These are phyloP conservation scores for Uronychia binucleata DNA, from an alignment of 73 alveolate genomes.

Conservation along the genomic window DNA sequence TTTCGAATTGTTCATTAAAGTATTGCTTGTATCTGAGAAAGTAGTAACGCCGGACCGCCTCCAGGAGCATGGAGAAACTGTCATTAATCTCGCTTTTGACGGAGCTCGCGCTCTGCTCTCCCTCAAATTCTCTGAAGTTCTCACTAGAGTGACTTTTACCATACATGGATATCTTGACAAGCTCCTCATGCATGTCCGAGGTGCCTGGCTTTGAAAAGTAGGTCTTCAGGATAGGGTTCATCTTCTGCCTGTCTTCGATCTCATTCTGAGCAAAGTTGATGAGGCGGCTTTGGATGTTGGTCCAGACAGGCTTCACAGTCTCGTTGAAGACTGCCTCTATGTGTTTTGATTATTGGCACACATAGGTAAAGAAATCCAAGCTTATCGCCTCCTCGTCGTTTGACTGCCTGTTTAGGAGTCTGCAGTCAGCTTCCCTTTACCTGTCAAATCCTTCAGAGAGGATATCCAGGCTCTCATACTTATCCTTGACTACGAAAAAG, in stretches of 20 bases:
- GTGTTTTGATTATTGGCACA: neutral
- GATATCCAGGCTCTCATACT: neutral
- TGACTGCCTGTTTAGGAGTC: neutral
- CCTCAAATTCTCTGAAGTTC: neutral
- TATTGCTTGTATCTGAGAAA: neutral
- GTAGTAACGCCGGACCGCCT: neutral
- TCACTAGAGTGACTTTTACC: neutral
- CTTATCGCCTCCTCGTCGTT: neutral
- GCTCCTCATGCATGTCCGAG: neutral
- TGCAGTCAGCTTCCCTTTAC: neutral
- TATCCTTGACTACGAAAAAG: neutral
- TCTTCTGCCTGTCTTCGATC: neutral
- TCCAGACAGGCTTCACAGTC: neutral
- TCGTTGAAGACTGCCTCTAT: neutral
- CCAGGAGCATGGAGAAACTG: neutral
- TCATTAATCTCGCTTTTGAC: neutral
- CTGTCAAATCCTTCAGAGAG: neutral
- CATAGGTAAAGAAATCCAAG: neutral
- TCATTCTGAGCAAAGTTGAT: neutral
- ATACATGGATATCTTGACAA: neutral
- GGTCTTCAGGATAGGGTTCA: neutral
- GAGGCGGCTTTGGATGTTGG: neutral
- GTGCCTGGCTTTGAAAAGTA: neutral
- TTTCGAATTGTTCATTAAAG: neutral
- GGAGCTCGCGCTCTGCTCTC: neutral